These are phyloP conservation scores for Vanrija pseudolonga DNA, from an alignment of 1,284 basidiomycete species.

Conservation along the genomic window DNA sequence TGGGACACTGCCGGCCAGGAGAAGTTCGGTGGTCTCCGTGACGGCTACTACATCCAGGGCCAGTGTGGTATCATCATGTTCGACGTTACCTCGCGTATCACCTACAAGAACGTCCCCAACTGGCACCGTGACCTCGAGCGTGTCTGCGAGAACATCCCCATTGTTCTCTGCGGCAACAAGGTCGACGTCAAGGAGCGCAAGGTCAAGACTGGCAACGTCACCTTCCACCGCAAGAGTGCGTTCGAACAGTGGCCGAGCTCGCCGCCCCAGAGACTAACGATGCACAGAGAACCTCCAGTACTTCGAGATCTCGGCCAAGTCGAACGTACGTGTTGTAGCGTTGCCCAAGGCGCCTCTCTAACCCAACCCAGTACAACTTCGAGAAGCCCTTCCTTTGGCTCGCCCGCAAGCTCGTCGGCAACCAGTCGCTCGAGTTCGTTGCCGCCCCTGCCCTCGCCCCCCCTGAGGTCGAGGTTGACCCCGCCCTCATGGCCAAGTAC, in stretches of 20 bases:
- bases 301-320: slow-evolving; percentile 99
- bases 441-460: slow-evolving; percentile 94
- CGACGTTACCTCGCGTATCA: slow-evolving; percentile 99
- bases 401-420: slow-evolving; percentile 95
- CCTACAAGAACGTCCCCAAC: slow-evolving; percentile 99
- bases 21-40: slow-evolving; percentile 97
- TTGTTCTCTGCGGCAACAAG: slow-evolving; percentile 99
- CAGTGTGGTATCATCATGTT: slow-evolving; percentile 99
- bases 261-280: slow-evolving; percentile 3
- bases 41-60: slow-evolving; percentile 98
- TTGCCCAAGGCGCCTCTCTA: not conserved
- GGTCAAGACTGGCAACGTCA: slow-evolving; percentile 97
- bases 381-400: slow-evolving; percentile 99
- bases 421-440: slow-evolving; percentile 86
- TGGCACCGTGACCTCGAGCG: slow-evolving; percentile 99
- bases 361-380: slow-evolving; percentile 76
- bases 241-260: not conserved
- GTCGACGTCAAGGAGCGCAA: slow-evolving; percentile 99
- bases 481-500: slow-evolving; percentile 66
- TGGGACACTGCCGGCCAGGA: slow-evolving; percentile 99
- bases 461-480: slow-evolving; percentile 86
- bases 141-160: slow-evolving; percentile 99
- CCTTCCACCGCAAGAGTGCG: slow-evolving; percentile 97
- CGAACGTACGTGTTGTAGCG: slow-evolving; percentile 57
- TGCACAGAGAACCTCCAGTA: slow-evolving; percentile 86